phyloP scores from a whole-genome alignment of 306 rosid genomes.

The Fragaria ananassa region DNA sequence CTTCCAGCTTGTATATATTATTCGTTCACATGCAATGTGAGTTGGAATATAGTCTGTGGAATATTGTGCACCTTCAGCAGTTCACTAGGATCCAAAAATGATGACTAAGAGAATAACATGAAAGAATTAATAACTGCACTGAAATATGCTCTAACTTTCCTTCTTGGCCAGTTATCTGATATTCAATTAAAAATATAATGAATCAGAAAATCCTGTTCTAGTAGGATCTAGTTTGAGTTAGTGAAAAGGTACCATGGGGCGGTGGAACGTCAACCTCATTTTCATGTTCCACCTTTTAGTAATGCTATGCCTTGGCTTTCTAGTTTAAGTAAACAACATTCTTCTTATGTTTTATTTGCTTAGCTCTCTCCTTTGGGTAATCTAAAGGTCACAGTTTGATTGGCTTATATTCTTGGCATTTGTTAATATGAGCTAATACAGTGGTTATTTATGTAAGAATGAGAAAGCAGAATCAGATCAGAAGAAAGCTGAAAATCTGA shows the following conservation, averaged over 20 bases:
- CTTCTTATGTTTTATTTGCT: not conserved
- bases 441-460: conserved; percentile 36
- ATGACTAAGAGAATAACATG: not conserved
- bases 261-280: not conserved
- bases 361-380: not conserved
- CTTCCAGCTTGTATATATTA: not conserved
- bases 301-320: not conserved
- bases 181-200: not conserved
- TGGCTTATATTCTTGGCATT: not conserved
- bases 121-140: not conserved
- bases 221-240: not conserved
- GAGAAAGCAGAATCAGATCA: conserved; percentile 62
- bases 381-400: not conserved
- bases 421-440: not conserved
- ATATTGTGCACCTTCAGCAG: not conserved
- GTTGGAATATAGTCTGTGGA: not conserved
- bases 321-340: not conserved
- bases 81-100: not conserved
- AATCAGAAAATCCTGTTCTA: not conserved
- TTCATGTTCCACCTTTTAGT: not conserved
- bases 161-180: not conserved
- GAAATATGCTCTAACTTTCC: not conserved
- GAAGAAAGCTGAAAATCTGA: conserved; percentile 48
- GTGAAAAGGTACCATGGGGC: not conserved
- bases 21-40: not conserved